phyloP scores from a whole-genome alignment of 306 rosid species.

The Calophaca sinica region DNA sequence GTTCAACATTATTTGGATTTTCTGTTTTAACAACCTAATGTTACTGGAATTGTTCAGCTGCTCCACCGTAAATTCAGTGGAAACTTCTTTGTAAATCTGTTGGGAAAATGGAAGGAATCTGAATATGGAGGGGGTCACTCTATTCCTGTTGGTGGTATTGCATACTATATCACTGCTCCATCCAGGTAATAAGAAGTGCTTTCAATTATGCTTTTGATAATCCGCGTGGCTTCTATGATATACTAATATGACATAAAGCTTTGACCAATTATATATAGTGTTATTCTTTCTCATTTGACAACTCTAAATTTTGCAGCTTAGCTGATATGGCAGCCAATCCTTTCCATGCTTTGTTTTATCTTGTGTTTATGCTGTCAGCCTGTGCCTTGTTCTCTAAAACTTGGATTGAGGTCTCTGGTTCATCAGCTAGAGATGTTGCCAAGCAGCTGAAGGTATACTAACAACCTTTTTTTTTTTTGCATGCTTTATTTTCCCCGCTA shows the following conservation, averaged over 20 bases:
- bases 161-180: slow-evolving; percentile 93
- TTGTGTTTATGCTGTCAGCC: slow-evolving; percentile 88
- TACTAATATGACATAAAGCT: no score
- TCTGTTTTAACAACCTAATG: slow-evolving; percentile 21
- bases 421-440: slow-evolving; percentile 86
- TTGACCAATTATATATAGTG: no score
- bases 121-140: slow-evolving; percentile 92
- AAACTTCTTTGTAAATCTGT: slow-evolving; percentile 82
- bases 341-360: slow-evolving; percentile 88
- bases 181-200: slow-evolving; percentile 69
- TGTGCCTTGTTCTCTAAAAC: slow-evolving; percentile 95
- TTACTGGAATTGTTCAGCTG: slow-evolving; percentile 55
- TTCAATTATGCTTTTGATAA: not conserved
- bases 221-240: slow-evolving; percentile 9
- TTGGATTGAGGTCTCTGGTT: slow-evolving; percentile 98
- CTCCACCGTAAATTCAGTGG: slow-evolving; percentile 87
- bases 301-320: no score
- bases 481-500: not conserved
- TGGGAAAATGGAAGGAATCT: slow-evolving; percentile 97
- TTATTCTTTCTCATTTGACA: no score
- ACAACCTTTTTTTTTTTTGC: slow-evolving; percentile 1
- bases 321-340: slow-evolving; percentile 99
- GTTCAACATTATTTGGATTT: slow-evolving; percentile 11
- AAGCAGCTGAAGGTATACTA: slow-evolving; percentile 84
- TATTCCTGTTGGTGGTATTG: slow-evolving; percentile 90